Base-by-base conservation (phyloP, 2,329 filamentous ascomycete genomes). In the Trichoderma simmonsii region DNA sequence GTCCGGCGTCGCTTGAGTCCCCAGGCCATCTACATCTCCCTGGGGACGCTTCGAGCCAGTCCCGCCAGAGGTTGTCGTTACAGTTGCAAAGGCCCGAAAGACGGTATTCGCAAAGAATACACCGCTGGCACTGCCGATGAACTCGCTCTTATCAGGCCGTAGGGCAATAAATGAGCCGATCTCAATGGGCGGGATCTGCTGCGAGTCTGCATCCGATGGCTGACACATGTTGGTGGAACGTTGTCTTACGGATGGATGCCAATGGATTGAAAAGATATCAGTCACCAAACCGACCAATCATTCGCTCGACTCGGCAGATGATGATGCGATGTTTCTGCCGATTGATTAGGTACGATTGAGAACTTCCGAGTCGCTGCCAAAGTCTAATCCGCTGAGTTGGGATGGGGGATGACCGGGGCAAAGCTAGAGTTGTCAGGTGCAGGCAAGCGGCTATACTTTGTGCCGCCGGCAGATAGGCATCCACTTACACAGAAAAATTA, bases 151-250 rank as follows among this genome's bases (percentile, higher is more conserved):
- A 43, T 70, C 66, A 39, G 66, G 66, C n/a, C 66, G 66, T 59
- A 70, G 66, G 66, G 66, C 66, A 62, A 70, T 70, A 70, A 70
- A 70, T 70, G 66, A 70, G 66, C 66, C 66, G 66, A 70, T 70
- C 57, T 70, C 66, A n/a, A 70, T 70, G 21, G 66, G 66, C 28
- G 57, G 66, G 39, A 70, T 70, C 66, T 54, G 66, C 66, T 70
- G 66, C 56, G 66, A 70, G 39, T 70, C 66, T 62, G 66, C 57
- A 26, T 70, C 66, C 12, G 66, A 54, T 54, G 66, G 32, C 57
- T 70, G 66, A 43, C 64, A 28, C 66, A 61, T 70, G 36, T n/a
- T 48, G 56, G 36, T 11, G 8, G n/a, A 24, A 21, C 39, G 12
- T 48, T 15, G 60, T 24, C n/a, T 34, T 48, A 48, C 9, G 59